Base-by-base conservation (phyloP, 1,284 basidiomycete species). In the Irpex sp. region DNA sequence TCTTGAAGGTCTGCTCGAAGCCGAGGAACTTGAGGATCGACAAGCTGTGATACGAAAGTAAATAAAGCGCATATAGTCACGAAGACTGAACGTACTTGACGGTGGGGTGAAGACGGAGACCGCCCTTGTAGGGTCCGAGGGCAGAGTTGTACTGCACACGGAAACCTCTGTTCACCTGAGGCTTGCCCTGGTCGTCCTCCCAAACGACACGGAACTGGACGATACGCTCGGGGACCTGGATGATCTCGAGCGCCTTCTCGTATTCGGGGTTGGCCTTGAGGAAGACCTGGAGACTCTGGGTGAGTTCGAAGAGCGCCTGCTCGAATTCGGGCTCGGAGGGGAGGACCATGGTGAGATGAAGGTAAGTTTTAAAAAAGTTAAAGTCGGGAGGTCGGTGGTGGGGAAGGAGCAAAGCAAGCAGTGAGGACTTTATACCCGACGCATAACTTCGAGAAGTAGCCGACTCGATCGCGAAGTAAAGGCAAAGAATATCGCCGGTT, bases 1-100 rank as follows among this genome's bases (percentile, higher is more conserved):
- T 93, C 79, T 93, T 93, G 85, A 93, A 92, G 69, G 86, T 89
- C 75, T 87, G 86, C 78, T 93, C 91, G 74, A 92, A 91, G 61
- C 90, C 91, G 68, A 93, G 84, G 87, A 93, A 93, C 76, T 93
- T 93, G 77, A 93, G 84, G 76, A 93, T 91, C 68, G 88, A 90
- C 50, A 93, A 83, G 80, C 63, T 65, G 57, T 17, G 36, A 5
- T 31, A 7, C 35, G 26, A 21, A 26, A 53, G 57, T 49, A 11
- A 17, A n/a, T 9, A 31, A 11, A 17, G 31, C 50, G 33, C 17
- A 15, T 26, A 53, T 15, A 35, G 9, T 6, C 37, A 15, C 3
- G 35, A 59, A 19, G 13, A 7, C 39, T 9, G 19, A 4, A 57
- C 63, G 5, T 50, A 65, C 63, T 92, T 93, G 77, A 93, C 91